Evolutionary conservation across 1,284 basidiomycete genomes (phyloP), one percentile per base, ranked within the genome.

Genomic region (Irpex sp.): DNA sequence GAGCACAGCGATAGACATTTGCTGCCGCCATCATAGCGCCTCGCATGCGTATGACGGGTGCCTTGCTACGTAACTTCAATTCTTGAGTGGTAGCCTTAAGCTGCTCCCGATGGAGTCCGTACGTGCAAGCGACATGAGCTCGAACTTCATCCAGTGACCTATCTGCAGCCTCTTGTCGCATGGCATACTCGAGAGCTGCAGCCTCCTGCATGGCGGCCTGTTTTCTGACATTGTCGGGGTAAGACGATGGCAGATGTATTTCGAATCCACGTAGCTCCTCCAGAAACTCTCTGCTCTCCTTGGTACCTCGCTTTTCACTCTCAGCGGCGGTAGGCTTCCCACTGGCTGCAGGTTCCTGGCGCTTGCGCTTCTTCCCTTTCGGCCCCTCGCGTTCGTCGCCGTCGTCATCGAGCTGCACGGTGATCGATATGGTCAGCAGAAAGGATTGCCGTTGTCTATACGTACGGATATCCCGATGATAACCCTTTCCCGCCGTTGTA

Each of bases 81-180:
- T 61, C 6, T 59, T 61, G 15, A 38, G 7, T n/a, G 38, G 40
- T 17, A 49, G 58, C 4, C 55, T 21, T 47, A 51, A 60, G 26
- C 40, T 48, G 13, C 37, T 11, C 11, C 13, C 51, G 17, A 8
- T 15, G 4, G n/a, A 64, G 38, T 11, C 36, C 48, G 19, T 61
- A 54, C 5, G 26, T 54, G 3, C 62, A 61, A 34, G 65, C 60
- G 36, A 67, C 38, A 31, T 64, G 58, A 0, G 64, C 57, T n/a
- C 64, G 60, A 5, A 67, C n/a, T 6, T 64, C 49, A 21, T 64
- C 59, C 1, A 67, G 57, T 2, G 62, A 55, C n/a, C 51, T 61
- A 5, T 54, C 47, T 4, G 64, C 64, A 19, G 62, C 58, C 9
- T 47, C 59, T 8, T 51, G 38, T 4, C 66, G 61, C 21, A 65